A percentile compares a stretch with the other conserved stretches of the same genome.
Conservation (phyloP, 208 protist genomes). For the Leishmania arabica region DNA sequence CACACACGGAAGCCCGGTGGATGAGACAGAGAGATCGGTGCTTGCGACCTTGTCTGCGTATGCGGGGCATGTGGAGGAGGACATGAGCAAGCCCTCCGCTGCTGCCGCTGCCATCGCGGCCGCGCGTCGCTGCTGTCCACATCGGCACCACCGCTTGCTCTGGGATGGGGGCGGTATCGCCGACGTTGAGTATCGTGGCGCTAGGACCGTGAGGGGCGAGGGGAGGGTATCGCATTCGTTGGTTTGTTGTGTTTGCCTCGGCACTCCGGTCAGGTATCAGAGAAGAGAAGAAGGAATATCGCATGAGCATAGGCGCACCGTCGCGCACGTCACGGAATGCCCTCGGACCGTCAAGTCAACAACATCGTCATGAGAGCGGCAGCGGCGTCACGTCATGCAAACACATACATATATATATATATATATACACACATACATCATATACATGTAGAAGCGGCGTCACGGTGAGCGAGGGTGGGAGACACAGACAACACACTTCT, state of each 20-base stretch:
- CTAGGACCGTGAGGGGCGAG: not conserved
- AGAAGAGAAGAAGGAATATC: too few relatives aligned
- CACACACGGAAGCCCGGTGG: too few relatives aligned
- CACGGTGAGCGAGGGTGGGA: not conserved
- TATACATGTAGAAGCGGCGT: too few relatives aligned
- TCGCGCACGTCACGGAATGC: too few relatives aligned
- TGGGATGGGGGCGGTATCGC: not conserved
- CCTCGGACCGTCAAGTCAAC: not conserved
- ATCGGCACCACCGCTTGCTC: not conserved
- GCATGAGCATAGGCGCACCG: too few relatives aligned
- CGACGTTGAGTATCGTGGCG: not conserved
- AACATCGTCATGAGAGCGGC: not conserved
- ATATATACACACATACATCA: too few relatives aligned
- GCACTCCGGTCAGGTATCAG: too few relatives aligned
- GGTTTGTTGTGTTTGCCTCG: not conserved
- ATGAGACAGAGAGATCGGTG: not conserved
- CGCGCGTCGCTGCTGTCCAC: not conserved
- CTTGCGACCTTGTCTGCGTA: not conserved
- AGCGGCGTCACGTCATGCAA: not conserved
- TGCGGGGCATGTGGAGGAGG: not conserved
- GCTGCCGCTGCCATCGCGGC: not conserved
- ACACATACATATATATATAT: too few relatives aligned
- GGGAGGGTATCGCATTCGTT: not conserved
- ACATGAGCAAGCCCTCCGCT: not conserved
- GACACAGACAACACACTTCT: not conserved